These are phyloP conservation scores for Scheffersomyces segobiensis DNA, from an alignment of 1,139 yeast genomes.

Conservation along the genomic window DNA sequence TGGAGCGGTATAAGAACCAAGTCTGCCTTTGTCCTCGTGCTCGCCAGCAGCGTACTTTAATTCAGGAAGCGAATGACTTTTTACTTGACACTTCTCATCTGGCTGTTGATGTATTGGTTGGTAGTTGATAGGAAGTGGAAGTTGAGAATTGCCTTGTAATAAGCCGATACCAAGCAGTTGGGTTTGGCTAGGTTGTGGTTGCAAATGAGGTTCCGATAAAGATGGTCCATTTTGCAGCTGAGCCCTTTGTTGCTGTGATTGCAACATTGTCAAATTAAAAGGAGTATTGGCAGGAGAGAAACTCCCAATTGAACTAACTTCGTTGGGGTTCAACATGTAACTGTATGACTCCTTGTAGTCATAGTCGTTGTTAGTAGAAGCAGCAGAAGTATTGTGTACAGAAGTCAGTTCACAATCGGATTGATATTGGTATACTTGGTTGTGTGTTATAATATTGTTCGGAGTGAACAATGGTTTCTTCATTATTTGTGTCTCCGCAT, in stretches of 20 bases:
- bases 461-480: neutral
- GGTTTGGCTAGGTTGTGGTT: neutral
- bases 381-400: conserved; percentile 1
- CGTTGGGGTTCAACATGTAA: conserved; percentile 9
- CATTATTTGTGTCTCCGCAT: conserved; percentile 8
- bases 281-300: conserved; percentile 11
- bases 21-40: neutral
- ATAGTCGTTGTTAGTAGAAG: conserved; percentile 5
- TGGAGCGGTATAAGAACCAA: neutral
- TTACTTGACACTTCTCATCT: neutral
- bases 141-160: neutral
- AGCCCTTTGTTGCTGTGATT: conserved; percentile 1
- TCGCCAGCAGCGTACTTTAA: neutral
- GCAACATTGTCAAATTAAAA: conserved; percentile 5
- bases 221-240: conserved; percentile 2
- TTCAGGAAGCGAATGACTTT: neutral
- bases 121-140: neutral
- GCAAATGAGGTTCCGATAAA: conserved; percentile 1
- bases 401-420: conserved; percentile 8
- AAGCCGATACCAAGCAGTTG: neutral
- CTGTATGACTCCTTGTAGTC: conserved; percentile 13
- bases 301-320: conserved; percentile 5
- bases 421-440: conserved; percentile 7
- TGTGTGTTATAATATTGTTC: neutral
- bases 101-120: conserved; percentile 1